A percentile compares a stretch with the other conserved stretches of the same genome.
These are phyloP conservation scores for Pseudonectria buxi DNA, from an alignment of 2,329 filamentous ascomycete species.

Conservation along the genomic window DNA sequence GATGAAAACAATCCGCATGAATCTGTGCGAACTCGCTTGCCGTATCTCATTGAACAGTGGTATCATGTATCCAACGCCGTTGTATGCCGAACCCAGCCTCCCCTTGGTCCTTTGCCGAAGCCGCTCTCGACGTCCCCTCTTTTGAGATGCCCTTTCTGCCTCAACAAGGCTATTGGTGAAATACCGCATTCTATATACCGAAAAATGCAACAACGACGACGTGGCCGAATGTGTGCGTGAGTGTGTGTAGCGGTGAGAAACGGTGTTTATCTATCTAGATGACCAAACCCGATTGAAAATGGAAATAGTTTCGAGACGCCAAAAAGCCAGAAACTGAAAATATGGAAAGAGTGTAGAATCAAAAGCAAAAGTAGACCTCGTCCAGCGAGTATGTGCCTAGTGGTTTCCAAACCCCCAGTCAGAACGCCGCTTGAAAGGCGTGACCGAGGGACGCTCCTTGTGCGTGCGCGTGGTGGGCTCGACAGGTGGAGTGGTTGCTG, in stretches of 20 bases:
- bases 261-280: no score
- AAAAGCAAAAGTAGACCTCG: background rate
- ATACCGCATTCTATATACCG: conserved; percentile 10
- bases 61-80: conserved; percentile 25
- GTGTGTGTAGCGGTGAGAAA: no score
- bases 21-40: background rate
- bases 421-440: conserved; percentile 15
- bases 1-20: no score
- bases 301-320: no score
- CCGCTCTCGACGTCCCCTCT: background rate
- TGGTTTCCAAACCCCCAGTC: conserved; percentile 20
- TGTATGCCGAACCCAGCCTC: conserved; percentile 15
- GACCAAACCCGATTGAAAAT: no score
- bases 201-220: background rate
- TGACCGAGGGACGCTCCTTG: conserved; percentile 10
- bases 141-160: no score
- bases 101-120: background rate
- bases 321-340: conserved; percentile 3
- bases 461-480: conserved; percentile 5
- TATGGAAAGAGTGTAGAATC: background rate
- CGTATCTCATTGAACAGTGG: conserved; percentile 8
- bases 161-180: conserved; percentile 1
- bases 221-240: no score
- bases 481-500: conserved; percentile 2
- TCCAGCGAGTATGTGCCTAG: conserved; percentile 6